phyloP scores from a whole-genome alignment of 495 filamentous ascomycete genomes.

The Evernia prunastri region DNA sequence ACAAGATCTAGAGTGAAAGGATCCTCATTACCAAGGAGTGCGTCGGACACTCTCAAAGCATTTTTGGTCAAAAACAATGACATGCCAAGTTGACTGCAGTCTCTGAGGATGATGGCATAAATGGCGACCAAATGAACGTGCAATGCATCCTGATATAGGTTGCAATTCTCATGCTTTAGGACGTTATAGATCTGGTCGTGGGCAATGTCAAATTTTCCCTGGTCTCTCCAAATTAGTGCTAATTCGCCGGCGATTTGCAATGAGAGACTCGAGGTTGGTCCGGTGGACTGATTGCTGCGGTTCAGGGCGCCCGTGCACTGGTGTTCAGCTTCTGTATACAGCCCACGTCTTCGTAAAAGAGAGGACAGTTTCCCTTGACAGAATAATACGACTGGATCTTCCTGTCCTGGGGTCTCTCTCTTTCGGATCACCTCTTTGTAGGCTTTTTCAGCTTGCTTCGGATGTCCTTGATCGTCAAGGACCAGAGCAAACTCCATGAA shows the following conservation, averaged over 20 bases:
- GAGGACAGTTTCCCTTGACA: conserved; percentile 7
- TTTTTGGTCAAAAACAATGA: not conserved
- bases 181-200: not conserved
- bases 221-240: conserved; percentile 1
- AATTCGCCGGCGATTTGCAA: not conserved
- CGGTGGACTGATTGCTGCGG: not conserved
- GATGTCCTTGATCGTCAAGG: conserved; percentile 8
- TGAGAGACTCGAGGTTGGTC: not conserved
- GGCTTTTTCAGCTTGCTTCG: not conserved
- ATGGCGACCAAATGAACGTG: not conserved
- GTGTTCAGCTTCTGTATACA: conserved; percentile 6
- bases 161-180: not conserved
- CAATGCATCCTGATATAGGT: not conserved
- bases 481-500: not conserved
- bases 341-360: not conserved
- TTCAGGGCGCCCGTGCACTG: not conserved
- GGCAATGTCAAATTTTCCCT: not conserved
- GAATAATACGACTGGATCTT: conserved; percentile 1
- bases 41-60: conserved; percentile 7
- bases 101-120: not conserved
- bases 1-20: conserved; percentile 9
- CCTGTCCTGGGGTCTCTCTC: conserved; percentile 1
- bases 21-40: conserved; percentile 1
- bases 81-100: not conserved
- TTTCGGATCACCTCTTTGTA: conserved; percentile 5